Evolutionary conservation across 768 basidiomycete species (phyloP).

Genomic region (Amanita jacksonii): DNA sequence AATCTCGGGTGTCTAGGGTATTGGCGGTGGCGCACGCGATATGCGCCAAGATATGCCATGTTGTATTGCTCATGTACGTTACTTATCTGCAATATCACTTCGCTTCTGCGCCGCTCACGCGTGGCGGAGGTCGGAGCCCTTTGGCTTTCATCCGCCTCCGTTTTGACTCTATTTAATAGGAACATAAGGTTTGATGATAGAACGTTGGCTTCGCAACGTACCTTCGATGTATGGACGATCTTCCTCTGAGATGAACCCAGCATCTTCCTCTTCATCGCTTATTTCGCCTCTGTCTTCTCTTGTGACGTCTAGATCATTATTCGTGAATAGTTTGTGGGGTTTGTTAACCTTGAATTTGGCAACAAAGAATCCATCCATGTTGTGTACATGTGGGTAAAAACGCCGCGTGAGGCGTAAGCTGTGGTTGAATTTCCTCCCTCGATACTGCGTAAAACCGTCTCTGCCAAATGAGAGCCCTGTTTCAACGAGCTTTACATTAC

Average conservation of each 20-base stretch:
- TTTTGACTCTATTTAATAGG: conserved; percentile 47
- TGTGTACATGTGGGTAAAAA: conserved; percentile 96
- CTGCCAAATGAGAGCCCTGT: conserved; percentile 90
- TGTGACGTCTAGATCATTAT: conserved; percentile 22
- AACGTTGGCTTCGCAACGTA: too few species aligned
- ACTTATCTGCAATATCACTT: too few species aligned
- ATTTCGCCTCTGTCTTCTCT: conserved; percentile 21
- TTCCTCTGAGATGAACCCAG: conserved; percentile 65
- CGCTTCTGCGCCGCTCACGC: conserved; percentile 25
- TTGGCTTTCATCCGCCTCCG: conserved; percentile 69
- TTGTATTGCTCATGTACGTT: too few species aligned
- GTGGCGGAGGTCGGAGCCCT: conserved; percentile 57
- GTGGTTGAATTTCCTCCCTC: conserved; percentile 83
- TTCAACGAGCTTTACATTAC: conserved; percentile 86
- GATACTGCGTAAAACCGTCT: conserved; percentile 83
- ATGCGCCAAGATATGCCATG: too few species aligned
- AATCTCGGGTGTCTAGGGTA: background rate
- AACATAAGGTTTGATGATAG: too few species aligned
- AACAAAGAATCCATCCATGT: conserved; percentile 99
- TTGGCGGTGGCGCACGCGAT: too few species aligned
- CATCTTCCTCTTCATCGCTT: conserved; percentile 26
- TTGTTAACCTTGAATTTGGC: conserved; percentile 97
- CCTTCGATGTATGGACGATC: conserved; percentile 75
- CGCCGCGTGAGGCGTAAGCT: conserved; percentile 75
- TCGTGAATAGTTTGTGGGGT: conserved; percentile 40